Base-by-base conservation (phyloP, 257 asterid species). In the Capsicum pubescens region DNA sequence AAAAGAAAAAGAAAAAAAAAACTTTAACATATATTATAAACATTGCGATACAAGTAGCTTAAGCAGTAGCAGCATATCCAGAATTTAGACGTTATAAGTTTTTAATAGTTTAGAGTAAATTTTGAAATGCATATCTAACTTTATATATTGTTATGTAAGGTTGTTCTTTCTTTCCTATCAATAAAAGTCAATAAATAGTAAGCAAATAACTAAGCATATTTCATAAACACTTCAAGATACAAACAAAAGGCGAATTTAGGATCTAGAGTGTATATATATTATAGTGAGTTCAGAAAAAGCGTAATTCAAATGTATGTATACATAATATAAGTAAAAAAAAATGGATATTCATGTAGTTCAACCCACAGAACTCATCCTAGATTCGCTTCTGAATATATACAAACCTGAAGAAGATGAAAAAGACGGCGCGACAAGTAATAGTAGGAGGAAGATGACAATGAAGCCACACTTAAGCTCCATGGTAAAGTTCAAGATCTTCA, bases 341-440 rank as follows among this genome's bases (percentile, higher is more conserved):
- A 44, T 9, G 17, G 1, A 17, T 26, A 26, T 26, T 0, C 6
- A 71, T 63, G 13, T 0, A 12, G 17, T 46, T 12, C 1, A 71
- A 46, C 9, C n/a, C n/a, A 2, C 3, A 2, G 1, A 46, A 46
- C 9, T 21, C 9, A 19, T 21, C 9, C n/a, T n/a, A 71, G 57
- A 11, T 71, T 7, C 17, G 6, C 6, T 1, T n/a, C 1, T 36
- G 52, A 67, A 67, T 36, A 35, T 13, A 8, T 9, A 81, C 85
- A 36, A 44, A 89, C 92, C 91, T 91, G 84, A 80, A 50, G 90
- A 80, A 50, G 86, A 48, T 57, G 86, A 82, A n/a, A 87, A 87
- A 8, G 77, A 56, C 8, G 79, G 80, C 2, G 76, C 54, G 61
- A 82, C 8, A n/a, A 91, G 68, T 72, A 93, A 82, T 86, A 87